A percentile compares a stretch with the other conserved stretches of the same genome.
These are phyloP conservation scores for Mycena epipterygia DNA, from an alignment of 768 basidiomycete species.

Conservation along the genomic window DNA sequence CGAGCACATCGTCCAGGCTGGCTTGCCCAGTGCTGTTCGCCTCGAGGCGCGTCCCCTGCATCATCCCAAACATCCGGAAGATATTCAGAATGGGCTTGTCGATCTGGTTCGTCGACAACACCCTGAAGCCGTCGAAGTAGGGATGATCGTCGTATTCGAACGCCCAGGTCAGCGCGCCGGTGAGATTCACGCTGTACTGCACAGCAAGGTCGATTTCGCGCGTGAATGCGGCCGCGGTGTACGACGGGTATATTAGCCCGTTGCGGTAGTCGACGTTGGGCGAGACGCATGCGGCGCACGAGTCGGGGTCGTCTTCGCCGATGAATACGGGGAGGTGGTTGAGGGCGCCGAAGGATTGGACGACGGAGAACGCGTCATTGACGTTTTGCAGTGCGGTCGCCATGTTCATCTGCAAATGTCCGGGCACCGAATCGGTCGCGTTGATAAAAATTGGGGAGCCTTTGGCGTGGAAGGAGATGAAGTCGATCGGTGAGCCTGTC, in stretches of 20 bases:
- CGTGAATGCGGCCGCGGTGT: constrained; percentile 34
- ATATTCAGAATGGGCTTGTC: constrained; percentile 36
- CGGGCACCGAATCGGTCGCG: constrained; percentile 28
- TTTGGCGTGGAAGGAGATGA: constrained; percentile 37
- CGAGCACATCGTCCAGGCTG: constrained; percentile 24
- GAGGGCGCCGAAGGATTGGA: constrained; percentile 28
- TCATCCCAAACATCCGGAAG: constrained; percentile 34
- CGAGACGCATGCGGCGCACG: constrained; percentile 29
- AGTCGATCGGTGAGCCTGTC: constrained; percentile 32
- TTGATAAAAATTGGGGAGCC: constrained; percentile 33
- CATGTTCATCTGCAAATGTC: constrained; percentile 36
- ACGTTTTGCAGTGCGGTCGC: constrained; percentile 31
- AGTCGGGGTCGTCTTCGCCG: constrained; percentile 35
- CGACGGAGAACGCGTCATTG: constrained; percentile 33
- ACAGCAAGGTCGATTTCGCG: constrained; percentile 32
- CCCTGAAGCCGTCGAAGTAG: constrained; percentile 34
- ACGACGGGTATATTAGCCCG: constrained; percentile 35
- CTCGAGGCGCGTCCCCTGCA: constrained; percentile 32
- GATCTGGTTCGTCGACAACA: constrained; percentile 34
- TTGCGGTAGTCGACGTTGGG: constrained; percentile 34
- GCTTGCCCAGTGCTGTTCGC: constrained; percentile 34
- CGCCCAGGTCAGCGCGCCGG: constrained; percentile 34
- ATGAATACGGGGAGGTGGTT: constrained; percentile 33
- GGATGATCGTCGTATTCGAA: constrained; percentile 36
- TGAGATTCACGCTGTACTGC: constrained; percentile 29